Evolutionary conservation across 2,329 filamentous ascomycete genomes (phyloP), one percentile per base, ranked within the genome.

Genomic region (Penicillium expansum): DNA sequence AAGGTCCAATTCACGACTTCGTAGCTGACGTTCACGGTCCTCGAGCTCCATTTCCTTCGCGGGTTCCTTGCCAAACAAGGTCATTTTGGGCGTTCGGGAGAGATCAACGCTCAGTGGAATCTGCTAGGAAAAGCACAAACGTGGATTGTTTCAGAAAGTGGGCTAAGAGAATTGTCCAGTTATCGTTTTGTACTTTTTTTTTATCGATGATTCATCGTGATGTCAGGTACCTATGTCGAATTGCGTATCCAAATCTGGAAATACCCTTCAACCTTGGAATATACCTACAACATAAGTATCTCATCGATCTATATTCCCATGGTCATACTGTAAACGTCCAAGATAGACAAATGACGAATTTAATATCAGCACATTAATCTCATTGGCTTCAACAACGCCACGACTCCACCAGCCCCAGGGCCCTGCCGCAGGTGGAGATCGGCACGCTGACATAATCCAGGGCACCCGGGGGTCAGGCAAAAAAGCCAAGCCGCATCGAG

Each of bases 401-500:
- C 10, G 42, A 41, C 9, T 7, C 20, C 47, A 37, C 16, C 37
- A 24, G 38, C 27, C 24, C 16, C 42, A 42, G 8, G 39, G 22
- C 22, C 22, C 41, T 43, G 41, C 42, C 27, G 42, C 27, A 14
- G 24, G 43, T 45, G 43, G 43, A 48, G 47, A 55, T 55, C 44
- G 52, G 11, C 52, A 32, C 27, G 54, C 49, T 57, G 55, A 57
- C 53, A 47, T 57, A 53, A 57, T 30, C 32, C 42, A 42, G 35
- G 29, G 41, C 33, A 37, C 35, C 33, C 29, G 27, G 27, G 27
- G 27, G 27, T 1, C 27, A 4, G 27, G 38, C 35, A 47, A 56
- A 56, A 56, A 52, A 37, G 41, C 35, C 35, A 38, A 38, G 35
- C 49, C 49, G 49, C 55, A 49, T 52, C 14, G 22, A 35, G 48